Percentiles rank a stretch among this genome's conserved stretches.
These are phyloP conservation scores for Bonia amplexicaulis DNA, from an alignment of 176 grass and related monocot species.

Conservation along the genomic window DNA sequence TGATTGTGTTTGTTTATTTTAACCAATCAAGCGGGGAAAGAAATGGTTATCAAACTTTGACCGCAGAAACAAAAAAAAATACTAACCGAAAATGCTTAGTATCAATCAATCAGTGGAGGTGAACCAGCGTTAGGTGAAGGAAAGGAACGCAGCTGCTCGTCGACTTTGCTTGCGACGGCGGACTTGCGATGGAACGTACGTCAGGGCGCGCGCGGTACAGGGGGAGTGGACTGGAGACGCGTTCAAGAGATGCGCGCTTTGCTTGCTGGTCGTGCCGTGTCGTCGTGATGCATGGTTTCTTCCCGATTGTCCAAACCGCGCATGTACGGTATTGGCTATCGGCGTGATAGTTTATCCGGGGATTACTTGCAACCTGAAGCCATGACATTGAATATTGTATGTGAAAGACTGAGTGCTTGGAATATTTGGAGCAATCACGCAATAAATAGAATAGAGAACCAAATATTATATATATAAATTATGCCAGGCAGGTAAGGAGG, in stretches of 20 bases:
- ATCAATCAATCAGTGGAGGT: neutral
- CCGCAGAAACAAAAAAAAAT: neutral
- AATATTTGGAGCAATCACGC: too few species aligned
- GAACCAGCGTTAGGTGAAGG: neutral
- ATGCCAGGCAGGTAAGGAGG: too few species aligned
- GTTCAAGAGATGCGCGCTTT: constrained; percentile 9
- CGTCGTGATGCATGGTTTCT: neutral
- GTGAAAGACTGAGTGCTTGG: too few species aligned
- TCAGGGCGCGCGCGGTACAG: neutral
- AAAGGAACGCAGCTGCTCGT: neutral
- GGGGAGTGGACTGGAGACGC: neutral
- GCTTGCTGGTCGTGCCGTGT: neutral
- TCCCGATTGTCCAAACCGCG: neutral
- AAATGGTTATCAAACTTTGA: constrained; percentile 22
- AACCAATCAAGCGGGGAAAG: neutral
- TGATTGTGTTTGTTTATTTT: neutral
- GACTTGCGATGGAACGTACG: neutral
- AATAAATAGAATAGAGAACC: too few species aligned
- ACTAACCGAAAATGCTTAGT: neutral
- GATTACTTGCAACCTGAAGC: neutral
- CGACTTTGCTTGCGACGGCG: neutral
- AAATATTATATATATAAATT: too few species aligned
- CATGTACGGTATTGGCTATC: neutral
- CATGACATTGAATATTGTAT: too few species aligned
- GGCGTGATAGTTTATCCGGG: neutral